Evolutionary conservation across 2,329 filamentous ascomycete genomes (phyloP).

Genomic region (Coniella vitis): DNA sequence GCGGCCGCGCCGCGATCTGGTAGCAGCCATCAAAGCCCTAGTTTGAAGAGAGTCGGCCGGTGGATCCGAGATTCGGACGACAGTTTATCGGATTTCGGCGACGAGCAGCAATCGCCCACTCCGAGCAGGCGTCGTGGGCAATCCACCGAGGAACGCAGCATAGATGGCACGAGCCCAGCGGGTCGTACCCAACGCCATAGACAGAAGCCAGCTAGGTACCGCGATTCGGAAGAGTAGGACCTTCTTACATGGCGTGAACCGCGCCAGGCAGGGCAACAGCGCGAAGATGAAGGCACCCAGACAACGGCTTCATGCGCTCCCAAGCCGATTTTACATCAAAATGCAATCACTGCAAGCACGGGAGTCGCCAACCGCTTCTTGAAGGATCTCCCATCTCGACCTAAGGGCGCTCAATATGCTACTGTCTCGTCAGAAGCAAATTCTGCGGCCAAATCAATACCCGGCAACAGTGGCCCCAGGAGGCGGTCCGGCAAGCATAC

Average conservation of each 20-base stretch:
- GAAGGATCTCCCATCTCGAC: too few species aligned
- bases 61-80: constrained; percentile 13
- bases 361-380: too few species aligned
- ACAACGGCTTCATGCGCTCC: too few species aligned
- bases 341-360: background rate
- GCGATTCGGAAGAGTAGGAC: constrained; percentile 16
- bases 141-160: constrained; percentile 2
- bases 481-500: background rate
- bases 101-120: background rate
- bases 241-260: constrained; percentile 2
- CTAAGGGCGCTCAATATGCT: too few species aligned
- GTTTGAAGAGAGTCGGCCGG: constrained; percentile 8
- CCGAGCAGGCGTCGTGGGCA: background rate
- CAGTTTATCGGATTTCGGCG: constrained; percentile 5
- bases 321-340: background rate
- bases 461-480: background rate
- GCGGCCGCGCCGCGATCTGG: constrained; percentile 6
- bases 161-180: constrained; percentile 10
- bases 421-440: background rate
- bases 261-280: background rate
- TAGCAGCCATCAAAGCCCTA: constrained; percentile 10
- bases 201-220: constrained; percentile 16
- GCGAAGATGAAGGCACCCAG: background rate
- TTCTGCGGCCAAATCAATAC: background rate
- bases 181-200: constrained; percentile 15